A percentile compares a stretch with the other conserved stretches of the same genome.
Evolutionary conservation across 108 stramenopile genomes (phyloP).

Genomic region (Nitzschia palea): DNA sequence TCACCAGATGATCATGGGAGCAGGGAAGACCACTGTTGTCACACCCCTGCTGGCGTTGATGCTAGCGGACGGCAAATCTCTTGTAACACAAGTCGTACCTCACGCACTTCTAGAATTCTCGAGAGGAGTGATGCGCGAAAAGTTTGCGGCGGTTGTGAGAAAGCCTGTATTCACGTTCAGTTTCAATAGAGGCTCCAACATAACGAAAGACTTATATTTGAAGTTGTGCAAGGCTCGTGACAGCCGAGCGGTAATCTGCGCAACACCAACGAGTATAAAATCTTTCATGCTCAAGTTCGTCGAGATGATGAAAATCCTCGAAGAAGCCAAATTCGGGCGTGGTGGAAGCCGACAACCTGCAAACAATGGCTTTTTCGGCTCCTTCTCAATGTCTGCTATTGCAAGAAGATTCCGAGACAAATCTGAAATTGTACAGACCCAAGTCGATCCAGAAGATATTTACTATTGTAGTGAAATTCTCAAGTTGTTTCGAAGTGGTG

Average conservation of each 20-base stretch:
- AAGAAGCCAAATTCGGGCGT: constrained; percentile 70
- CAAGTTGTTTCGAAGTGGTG: constrained; percentile 86
- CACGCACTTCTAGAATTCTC: constrained; percentile 98
- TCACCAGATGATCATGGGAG: constrained; percentile 99
- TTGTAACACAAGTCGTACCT: constrained; percentile 97
- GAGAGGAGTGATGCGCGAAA: constrained; percentile 94
- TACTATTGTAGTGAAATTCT: constrained; percentile 89
- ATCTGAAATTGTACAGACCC: constrained; percentile 69
- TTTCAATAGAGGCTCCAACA: constrained; percentile 91
- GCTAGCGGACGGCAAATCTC: constrained; percentile 94
- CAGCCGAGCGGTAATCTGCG: constrained; percentile 93
- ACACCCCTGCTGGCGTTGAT: constrained; percentile 96
- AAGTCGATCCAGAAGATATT: constrained; percentile 84
- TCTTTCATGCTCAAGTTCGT: constrained; percentile 97
- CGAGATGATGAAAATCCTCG: constrained; percentile 96
- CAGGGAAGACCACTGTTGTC: constrained; percentile 99
- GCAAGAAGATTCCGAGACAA: constrained; percentile 80
- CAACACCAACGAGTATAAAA: constrained; percentile 97
- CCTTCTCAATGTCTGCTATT: constrained; percentile 82
- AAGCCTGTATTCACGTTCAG: constrained; percentile 98
- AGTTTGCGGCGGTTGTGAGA: constrained; percentile 94
- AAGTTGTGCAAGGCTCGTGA: constrained; percentile 95
- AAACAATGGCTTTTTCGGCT: constrained; percentile 55
- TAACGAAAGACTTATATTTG: constrained; percentile 90
- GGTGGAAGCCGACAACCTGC: constrained; percentile 36